Evolutionary conservation across 208 protist species (phyloP).

Genomic region (Phytomonas sp.): DNA sequence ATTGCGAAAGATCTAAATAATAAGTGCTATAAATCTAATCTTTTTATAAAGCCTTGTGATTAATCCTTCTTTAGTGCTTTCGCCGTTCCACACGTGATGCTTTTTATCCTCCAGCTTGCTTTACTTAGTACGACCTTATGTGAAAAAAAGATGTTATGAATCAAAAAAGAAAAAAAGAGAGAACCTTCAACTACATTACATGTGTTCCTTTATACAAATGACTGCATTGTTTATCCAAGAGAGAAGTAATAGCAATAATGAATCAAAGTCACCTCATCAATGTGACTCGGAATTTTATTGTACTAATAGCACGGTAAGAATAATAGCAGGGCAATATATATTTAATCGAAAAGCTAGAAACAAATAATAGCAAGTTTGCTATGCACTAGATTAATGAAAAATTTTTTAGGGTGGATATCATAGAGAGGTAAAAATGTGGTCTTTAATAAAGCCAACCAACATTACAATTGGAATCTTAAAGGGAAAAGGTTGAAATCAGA

Average conservation of each 20-base stretch:
- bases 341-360: not conserved
- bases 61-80: too few species aligned
- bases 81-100: not conserved
- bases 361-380: not conserved
- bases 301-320: not conserved
- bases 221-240: not conserved
- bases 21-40: constrained; percentile 1
- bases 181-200: not conserved
- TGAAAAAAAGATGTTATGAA: not conserved
- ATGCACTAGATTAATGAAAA: constrained; percentile 46
- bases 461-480: constrained; percentile 37
- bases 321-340: constrained; percentile 7
- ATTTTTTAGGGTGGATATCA: constrained; percentile 58
- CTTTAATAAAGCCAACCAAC: constrained; percentile 66
- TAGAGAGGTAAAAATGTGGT: constrained; percentile 66
- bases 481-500: constrained; percentile 58
- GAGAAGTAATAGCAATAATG: constrained; percentile 5
- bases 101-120: not conserved
- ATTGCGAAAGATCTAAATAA: constrained; percentile 21
- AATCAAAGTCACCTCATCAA: constrained; percentile 1
- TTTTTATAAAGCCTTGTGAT: not conserved
- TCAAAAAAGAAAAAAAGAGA: constrained; percentile 2
- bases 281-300: not conserved
- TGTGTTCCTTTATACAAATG: constrained; percentile 5
- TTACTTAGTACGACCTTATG: not conserved